Evolutionary conservation across 331 rosid genomes (phyloP).

Genomic region (Malus hybrid): DNA sequence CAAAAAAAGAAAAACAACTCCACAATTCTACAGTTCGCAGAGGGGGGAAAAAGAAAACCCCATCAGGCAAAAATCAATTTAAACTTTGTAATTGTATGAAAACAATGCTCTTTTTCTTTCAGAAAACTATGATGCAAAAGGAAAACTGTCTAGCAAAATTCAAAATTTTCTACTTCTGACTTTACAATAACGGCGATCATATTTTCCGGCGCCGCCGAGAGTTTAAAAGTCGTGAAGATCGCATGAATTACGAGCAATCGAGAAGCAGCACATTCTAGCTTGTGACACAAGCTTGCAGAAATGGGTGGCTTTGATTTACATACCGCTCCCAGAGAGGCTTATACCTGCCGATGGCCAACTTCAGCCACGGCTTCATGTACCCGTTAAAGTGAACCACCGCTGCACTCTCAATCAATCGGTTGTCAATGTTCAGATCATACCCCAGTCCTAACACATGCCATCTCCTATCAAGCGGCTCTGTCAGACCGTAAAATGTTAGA

Average conservation of each 20-base stretch:
- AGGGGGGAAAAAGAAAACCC: constrained; percentile 34
- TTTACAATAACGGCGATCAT: constrained; percentile 32
- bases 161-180: constrained; percentile 68
- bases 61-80: constrained; percentile 45
- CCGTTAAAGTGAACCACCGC: constrained; percentile 92
- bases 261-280: constrained; percentile 61
- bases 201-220: constrained; percentile 19
- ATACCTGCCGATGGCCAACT: constrained; percentile 77
- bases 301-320: constrained; percentile 71
- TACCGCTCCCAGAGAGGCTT: constrained; percentile 87
- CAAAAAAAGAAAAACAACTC: fast-evolving
- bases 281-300: constrained; percentile 66
- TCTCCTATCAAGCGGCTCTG: constrained; percentile 97
- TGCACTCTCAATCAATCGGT: constrained; percentile 79
- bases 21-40: constrained; percentile 38
- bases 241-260: constrained; percentile 29
- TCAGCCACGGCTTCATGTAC: constrained; percentile 98
- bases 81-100: constrained; percentile 47
- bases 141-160: constrained; percentile 34
- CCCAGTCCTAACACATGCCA: constrained; percentile 99
- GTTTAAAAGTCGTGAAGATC: constrained; percentile 27
- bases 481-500: constrained; percentile 78
- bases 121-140: constrained; percentile 26
- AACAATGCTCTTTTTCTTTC: constrained; percentile 38
- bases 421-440: constrained; percentile 72